Evolutionary conservation across 768 basidiomycete species (phyloP).

Genomic region (Tephrocybe sp.): DNA sequence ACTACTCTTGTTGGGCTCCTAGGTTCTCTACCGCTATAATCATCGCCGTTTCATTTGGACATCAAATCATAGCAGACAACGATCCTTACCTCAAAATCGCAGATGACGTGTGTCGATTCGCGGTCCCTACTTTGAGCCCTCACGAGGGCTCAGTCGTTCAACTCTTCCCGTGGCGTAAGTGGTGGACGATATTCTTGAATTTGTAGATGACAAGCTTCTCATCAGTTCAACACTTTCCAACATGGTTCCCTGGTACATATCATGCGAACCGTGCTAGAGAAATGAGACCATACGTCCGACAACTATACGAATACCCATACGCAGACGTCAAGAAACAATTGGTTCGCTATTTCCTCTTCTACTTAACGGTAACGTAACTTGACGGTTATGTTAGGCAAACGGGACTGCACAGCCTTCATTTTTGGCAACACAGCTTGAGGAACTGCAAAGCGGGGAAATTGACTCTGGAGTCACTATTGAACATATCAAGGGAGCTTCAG

Average conservation of each 20-base stretch:
- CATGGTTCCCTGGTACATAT: slow-evolving; percentile 24
- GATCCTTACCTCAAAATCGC: slow-evolving; percentile 22
- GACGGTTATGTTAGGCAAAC: slow-evolving; percentile 9
- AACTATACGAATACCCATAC: slow-evolving; percentile 16
- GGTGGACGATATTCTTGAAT: slow-evolving; percentile 3
- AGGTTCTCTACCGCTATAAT: slow-evolving; percentile 26
- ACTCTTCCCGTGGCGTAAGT: slow-evolving; percentile 24
- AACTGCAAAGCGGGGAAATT: slow-evolving; percentile 7
- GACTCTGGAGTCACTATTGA: slow-evolving; percentile 3
- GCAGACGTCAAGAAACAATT: slow-evolving; percentile 14
- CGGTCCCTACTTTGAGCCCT: slow-evolving; percentile 12
- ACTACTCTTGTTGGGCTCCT: background rate
- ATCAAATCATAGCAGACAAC: slow-evolving; percentile 22
- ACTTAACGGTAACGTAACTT: background rate
- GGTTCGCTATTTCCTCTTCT: slow-evolving; percentile 6
- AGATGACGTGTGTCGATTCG: slow-evolving; percentile 14
- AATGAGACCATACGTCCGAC: slow-evolving; percentile 3
- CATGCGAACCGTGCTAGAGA: slow-evolving; percentile 14
- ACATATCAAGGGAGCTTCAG: slow-evolving; percentile 13
- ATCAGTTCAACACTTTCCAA: slow-evolving; percentile 13
- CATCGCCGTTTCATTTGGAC: slow-evolving; percentile 22
- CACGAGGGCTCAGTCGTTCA: slow-evolving; percentile 20
- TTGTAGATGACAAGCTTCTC: slow-evolving; percentile 1
- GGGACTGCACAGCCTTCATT: slow-evolving; percentile 20
- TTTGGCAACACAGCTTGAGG: slow-evolving; percentile 16